Conservation (phyloP, 371 early-diverging fungal genomes). For the Furculomyces boomerangus region DNA sequence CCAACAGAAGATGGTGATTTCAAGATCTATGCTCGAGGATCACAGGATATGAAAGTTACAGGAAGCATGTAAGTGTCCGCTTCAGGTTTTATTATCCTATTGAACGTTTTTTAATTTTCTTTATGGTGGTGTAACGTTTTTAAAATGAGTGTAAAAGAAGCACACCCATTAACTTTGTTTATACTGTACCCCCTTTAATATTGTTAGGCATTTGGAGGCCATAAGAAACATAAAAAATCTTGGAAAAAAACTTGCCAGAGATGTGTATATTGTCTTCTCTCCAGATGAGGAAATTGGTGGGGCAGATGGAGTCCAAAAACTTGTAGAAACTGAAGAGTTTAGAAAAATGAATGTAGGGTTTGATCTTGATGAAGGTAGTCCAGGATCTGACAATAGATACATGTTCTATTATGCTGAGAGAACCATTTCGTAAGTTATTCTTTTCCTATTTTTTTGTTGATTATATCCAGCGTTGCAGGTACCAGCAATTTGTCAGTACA, state of each 20-base stretch:
- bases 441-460: background rate
- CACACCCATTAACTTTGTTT: background rate
- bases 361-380: slow-evolving; percentile 59
- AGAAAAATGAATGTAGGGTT: slow-evolving; percentile 45
- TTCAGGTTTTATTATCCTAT: background rate
- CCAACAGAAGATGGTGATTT: slow-evolving; percentile 27
- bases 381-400: slow-evolving; percentile 30
- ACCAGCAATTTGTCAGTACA: no score
- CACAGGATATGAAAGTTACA: slow-evolving; percentile 77
- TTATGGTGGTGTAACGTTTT: no score
- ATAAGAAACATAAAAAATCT: slow-evolving; percentile 32
- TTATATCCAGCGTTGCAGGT: no score
- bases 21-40: slow-evolving; percentile 53
- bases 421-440: slow-evolving; percentile 23
- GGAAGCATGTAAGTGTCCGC: slow-evolving; percentile 22
- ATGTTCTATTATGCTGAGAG: slow-evolving; percentile 61
- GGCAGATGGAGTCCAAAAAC: slow-evolving; percentile 42
- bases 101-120: background rate
- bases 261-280: slow-evolving; percentile 47
- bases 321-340: slow-evolving; percentile 39
- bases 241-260: slow-evolving; percentile 33
- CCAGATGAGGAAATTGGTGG: slow-evolving; percentile 78
- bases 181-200: background rate
- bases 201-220: slow-evolving; percentile 41
- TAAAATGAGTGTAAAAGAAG: no score